phyloP scores from a whole-genome alignment of 1,284 basidiomycete species.

The Grifola frondosa region DNA sequence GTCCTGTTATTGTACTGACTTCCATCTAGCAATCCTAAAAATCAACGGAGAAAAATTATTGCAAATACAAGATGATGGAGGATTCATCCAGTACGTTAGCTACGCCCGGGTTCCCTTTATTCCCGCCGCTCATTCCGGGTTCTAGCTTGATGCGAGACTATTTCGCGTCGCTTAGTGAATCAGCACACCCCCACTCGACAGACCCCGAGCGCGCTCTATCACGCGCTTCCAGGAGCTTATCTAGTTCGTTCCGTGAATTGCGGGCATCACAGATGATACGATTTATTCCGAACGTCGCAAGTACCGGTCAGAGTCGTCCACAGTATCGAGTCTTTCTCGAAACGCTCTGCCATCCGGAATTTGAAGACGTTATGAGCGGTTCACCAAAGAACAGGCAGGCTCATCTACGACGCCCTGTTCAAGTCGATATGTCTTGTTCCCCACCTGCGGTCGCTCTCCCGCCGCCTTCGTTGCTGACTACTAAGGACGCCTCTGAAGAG shows the following conservation, averaged over 20 bases:
- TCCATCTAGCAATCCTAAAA: slow-evolving; percentile 82
- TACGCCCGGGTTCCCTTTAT: neutral
- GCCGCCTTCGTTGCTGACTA: slow-evolving; percentile 51
- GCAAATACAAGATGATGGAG: slow-evolving; percentile 96
- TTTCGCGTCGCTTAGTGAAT: slow-evolving; percentile 91
- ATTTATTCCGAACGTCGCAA: slow-evolving; percentile 86
- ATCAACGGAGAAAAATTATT: slow-evolving; percentile 96
- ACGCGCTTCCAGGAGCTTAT: slow-evolving; percentile 98
- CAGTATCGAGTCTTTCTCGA: slow-evolving; percentile 94
- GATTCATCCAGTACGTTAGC: slow-evolving; percentile 81
- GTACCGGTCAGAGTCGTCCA: slow-evolving; percentile 89
- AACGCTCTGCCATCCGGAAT: slow-evolving; percentile 92
- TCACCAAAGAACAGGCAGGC: slow-evolving; percentile 89
- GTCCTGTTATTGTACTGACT: slow-evolving; percentile 14
- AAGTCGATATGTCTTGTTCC: slow-evolving; percentile 82
- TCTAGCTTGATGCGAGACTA: slow-evolving; percentile 89
- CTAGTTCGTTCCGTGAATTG: slow-evolving; percentile 99
- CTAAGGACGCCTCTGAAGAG: slow-evolving; percentile 63
- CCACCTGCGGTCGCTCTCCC: slow-evolving; percentile 50
- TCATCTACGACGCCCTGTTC: slow-evolving; percentile 90
- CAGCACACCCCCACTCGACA: slow-evolving; percentile 87
- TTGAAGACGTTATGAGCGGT: slow-evolving; percentile 79
- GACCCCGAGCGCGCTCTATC: slow-evolving; percentile 93
- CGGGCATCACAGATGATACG: slow-evolving; percentile 94
- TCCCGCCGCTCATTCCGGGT: neutral